Evolutionary conservation across 2,329 filamentous ascomycete genomes (phyloP).

Genomic region (Phialocephala subalpina): DNA sequence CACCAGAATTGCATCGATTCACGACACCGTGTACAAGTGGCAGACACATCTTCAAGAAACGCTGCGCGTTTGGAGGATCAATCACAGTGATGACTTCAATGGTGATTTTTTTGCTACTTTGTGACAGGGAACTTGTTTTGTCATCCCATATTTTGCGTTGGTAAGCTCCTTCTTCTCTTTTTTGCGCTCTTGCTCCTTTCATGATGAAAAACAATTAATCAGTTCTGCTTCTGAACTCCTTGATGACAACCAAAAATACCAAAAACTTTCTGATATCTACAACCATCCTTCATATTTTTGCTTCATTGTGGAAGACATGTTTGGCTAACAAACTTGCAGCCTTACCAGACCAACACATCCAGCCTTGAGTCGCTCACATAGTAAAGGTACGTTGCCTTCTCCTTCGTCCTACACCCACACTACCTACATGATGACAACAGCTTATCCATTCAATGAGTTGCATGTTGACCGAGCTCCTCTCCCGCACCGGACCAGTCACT

Average conservation of each 20-base stretch:
- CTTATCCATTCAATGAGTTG: conserved; percentile 80
- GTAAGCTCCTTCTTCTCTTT: conserved; percentile 14
- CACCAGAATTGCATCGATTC: not conserved
- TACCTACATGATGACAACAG: conserved; percentile 64
- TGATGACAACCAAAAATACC: conserved; percentile 72
- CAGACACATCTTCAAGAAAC: too few relatives aligned
- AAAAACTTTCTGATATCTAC: conserved; percentile 65
- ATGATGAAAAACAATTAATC: conserved; percentile 72
- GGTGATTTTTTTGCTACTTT: not conserved
- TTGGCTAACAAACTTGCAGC: conserved; percentile 25
- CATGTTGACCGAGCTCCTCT: conserved; percentile 75
- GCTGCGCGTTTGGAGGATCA: too few relatives aligned
- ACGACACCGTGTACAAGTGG: not conserved
- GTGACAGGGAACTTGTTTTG: not conserved
- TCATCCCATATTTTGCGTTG: not conserved
- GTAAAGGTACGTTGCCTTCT: not conserved
- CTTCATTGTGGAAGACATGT: too few relatives aligned
- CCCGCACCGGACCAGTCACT: conserved; percentile 69
- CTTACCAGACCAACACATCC: not conserved
- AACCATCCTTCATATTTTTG: not conserved
- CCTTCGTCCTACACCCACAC: not conserved
- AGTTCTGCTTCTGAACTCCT: conserved; percentile 79
- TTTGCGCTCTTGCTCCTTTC: conserved; percentile 38
- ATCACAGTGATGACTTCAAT: too few relatives aligned
- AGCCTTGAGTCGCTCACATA: not conserved